Evolutionary conservation across 306 rosid species (phyloP), one percentile per base, ranked within the genome.

Genomic region (Lupinus albus): DNA sequence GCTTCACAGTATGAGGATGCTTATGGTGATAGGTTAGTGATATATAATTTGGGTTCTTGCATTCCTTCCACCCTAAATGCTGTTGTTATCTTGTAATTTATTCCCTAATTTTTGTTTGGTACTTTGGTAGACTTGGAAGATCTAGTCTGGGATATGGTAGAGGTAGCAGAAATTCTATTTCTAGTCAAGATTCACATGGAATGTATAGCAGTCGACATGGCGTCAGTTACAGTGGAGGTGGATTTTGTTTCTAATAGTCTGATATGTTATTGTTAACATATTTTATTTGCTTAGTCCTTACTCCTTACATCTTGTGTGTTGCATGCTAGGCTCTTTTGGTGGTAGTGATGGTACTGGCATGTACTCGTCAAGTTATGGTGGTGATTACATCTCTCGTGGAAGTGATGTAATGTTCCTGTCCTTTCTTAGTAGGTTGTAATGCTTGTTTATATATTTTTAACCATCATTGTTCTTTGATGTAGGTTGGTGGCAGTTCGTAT

Each of bases 341-440:
- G 66, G 90, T 59, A 74, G 81, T 78, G 97, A 90, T 66, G 94
- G 96, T 69, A 94, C 94, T 69, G 38, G 38, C 38, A 76, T 88
- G 90, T 94, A 94, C 84, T 85, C 99, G 14, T 93, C 99, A 67
- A 86, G 92, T 79, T 90, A 94, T 86, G 91, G 91, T 55, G 87
- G 89, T 49, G 99, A 94, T 64, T 94, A 90, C 70, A 70, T 90
- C 64, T 64, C 99, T 59, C 99, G 96, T 44, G 99, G 92, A 48
- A 84, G 82, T 80, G 95, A 94, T 84, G 99, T 94, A 78, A 90
- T 80, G 83, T 12, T 71, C 36, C 35, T 70, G 28, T 32, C 73
- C 71, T 62, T 53, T 36, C 68, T 49, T 33, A 17, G 10, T 13
- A 57, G 15, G 11, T 55, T 11, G 38, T 48, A 2, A 70, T 56